Evolutionary conservation across 768 basidiomycete genomes (phyloP).

Genomic region (Ramaria sp.): DNA sequence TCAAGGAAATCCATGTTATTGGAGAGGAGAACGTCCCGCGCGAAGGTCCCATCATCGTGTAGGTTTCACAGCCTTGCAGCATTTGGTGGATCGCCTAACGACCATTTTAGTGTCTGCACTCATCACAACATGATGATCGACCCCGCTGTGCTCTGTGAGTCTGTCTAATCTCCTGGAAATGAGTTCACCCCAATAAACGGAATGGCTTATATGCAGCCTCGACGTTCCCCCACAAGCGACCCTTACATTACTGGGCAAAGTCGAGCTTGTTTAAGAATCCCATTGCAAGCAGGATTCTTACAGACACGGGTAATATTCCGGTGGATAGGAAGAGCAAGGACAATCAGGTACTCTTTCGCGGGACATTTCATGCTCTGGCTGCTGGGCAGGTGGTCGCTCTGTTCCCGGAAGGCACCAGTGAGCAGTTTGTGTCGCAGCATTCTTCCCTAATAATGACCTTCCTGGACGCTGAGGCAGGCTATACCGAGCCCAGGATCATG

Average conservation of each 20-base stretch:
- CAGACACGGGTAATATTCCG: constrained; percentile 92
- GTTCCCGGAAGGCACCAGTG: constrained; percentile 85
- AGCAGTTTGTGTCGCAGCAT: neutral
- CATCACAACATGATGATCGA: constrained; percentile 97
- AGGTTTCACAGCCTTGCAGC: constrained; percentile 23
- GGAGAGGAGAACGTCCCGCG: constrained; percentile 82
- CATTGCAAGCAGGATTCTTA: constrained; percentile 57
- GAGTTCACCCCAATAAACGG: constrained; percentile 12
- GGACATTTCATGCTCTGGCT: constrained; percentile 79
- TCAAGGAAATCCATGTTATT: constrained; percentile 77
- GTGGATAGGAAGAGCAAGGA: constrained; percentile 94
- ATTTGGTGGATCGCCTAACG: neutral
- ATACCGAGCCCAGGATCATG: constrained; percentile 79
- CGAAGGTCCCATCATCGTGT: constrained; percentile 91
- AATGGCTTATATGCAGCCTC: constrained; percentile 40
- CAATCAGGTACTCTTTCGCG: constrained; percentile 75
- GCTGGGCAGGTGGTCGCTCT: constrained; percentile 79
- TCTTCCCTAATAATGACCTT: neutral
- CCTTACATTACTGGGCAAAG: constrained; percentile 93
- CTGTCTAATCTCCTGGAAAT: constrained; percentile 8
- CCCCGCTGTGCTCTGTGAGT: constrained; percentile 70
- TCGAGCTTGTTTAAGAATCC: constrained; percentile 79
- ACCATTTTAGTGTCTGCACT: constrained; percentile 51
- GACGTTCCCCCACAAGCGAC: constrained; percentile 71
- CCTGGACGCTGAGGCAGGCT: constrained; percentile 19